Evolutionary conservation across 345 rosid genomes (phyloP).

Genomic region (Alliaria petiolata): DNA sequence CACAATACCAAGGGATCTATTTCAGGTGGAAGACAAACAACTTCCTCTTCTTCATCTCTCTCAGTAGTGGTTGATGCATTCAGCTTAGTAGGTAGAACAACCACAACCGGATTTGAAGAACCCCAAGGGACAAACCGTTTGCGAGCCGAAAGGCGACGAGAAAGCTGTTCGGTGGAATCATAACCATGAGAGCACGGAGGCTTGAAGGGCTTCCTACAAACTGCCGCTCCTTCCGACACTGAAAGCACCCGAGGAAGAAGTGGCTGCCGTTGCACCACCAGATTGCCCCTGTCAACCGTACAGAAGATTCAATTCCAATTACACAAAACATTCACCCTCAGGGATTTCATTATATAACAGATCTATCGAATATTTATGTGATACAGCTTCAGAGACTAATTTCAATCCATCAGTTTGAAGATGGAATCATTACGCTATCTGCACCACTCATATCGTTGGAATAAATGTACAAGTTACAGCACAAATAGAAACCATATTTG

Average conservation of each 20-base stretch:
- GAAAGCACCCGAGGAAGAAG: conserved; percentile 84
- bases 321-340: neutral
- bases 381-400: neutral
- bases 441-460: neutral
- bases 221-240: conserved; percentile 81
- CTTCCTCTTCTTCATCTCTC: conserved; percentile 51
- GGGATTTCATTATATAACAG: neutral
- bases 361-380: neutral
- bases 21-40: conserved; percentile 67
- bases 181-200: conserved; percentile 75
- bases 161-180: conserved; percentile 48
- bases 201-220: conserved; percentile 92
- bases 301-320: conserved; percentile 14
- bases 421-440: neutral
- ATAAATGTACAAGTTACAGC: too few species aligned
- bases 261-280: conserved; percentile 74
- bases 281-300: conserved; percentile 62
- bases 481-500: neutral
- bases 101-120: conserved; percentile 56
- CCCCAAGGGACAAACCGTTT: conserved; percentile 98
- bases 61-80: conserved; percentile 22
- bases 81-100: conserved; percentile 40
- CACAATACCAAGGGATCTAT: conserved; percentile 80
- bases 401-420: conserved; percentile 1
- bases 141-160: conserved; percentile 84